A percentile compares a stretch with the other conserved stretches of the same genome.
Conservation (phyloP, 2,329 filamentous ascomycete species). For the Bipolaris gigantea region DNA sequence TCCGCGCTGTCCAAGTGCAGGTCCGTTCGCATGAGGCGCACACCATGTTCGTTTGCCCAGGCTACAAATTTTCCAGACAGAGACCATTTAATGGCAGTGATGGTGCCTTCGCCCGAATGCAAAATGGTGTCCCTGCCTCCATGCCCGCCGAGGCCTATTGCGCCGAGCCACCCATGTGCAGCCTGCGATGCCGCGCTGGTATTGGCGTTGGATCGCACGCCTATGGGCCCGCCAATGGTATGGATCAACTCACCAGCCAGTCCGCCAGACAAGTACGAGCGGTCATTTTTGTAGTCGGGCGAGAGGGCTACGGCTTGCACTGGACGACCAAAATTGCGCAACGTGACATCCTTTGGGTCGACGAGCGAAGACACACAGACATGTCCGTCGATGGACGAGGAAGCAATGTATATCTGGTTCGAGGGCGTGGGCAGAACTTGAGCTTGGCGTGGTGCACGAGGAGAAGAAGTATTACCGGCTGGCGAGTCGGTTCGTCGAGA, state of each 20-base stretch:
- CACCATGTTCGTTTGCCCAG: slow-evolving; percentile 95
- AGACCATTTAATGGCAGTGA: slow-evolving; percentile 94
- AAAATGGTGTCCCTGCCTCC: slow-evolving; percentile 82
- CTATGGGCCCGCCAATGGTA: slow-evolving; percentile 77
- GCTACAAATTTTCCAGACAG: slow-evolving; percentile 87
- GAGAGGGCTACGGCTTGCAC: slow-evolving; percentile 93
- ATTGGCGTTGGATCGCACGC: slow-evolving; percentile 80
- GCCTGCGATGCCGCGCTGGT: slow-evolving; percentile 83
- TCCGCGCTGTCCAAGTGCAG: slow-evolving; percentile 76
- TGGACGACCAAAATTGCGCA: slow-evolving; percentile 91
- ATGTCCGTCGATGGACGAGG: slow-evolving; percentile 92
- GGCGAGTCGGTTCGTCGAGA: slow-evolving; percentile 39
- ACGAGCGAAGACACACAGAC: slow-evolving; percentile 87
- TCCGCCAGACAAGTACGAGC: slow-evolving; percentile 87
- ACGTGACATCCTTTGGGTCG: slow-evolving; percentile 84
- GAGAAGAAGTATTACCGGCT: slow-evolving; percentile 49
- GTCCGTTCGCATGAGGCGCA: slow-evolving; percentile 96
- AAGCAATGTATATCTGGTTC: slow-evolving; percentile 91
- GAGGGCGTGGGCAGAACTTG: slow-evolving; percentile 73
- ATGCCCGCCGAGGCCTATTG: slow-evolving; percentile 76
- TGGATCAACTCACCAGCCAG: slow-evolving; percentile 84
- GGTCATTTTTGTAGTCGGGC: slow-evolving; percentile 88
- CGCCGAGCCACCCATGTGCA: slow-evolving; percentile 87
- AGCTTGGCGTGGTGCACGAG: slow-evolving; percentile 58
- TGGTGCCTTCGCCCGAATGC: slow-evolving; percentile 88